These are phyloP conservation scores for Fusarium austroafricanum DNA, from an alignment of 2,329 filamentous ascomycete species.

Conservation along the genomic window DNA sequence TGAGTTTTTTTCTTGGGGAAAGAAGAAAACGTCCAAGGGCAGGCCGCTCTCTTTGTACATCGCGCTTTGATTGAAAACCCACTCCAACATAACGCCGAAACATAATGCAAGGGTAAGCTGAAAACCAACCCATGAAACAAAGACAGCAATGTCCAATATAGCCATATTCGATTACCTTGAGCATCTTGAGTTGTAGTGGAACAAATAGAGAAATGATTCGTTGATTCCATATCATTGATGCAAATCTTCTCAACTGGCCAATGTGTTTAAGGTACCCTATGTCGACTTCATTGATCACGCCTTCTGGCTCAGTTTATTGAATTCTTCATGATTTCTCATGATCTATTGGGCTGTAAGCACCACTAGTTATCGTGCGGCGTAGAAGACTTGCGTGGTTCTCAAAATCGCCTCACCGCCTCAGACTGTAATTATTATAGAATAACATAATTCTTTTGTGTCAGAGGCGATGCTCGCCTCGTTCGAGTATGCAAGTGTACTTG, in stretches of 20 bases:
- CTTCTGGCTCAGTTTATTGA: no score
- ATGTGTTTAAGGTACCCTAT: background rate
- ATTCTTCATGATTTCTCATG: background rate
- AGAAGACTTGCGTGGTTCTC: constrained; percentile 3
- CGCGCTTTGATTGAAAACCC: background rate
- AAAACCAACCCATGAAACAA: background rate
- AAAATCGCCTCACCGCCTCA: constrained; percentile 24
- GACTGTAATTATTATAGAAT: background rate
- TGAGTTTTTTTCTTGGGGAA: background rate
- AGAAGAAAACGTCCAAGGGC: background rate
- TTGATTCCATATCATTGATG: background rate
- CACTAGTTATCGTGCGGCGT: constrained; percentile 1
- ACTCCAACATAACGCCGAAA: constrained; percentile 36
- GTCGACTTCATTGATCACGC: background rate
- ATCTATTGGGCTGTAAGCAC: background rate
- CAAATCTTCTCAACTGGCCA: background rate
- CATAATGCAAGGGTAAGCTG: constrained; percentile 32
- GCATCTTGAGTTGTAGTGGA: no score
- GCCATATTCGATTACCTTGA: background rate
- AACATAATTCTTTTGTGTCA: background rate
- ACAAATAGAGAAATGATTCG: background rate
- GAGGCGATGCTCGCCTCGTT: constrained; percentile 5
- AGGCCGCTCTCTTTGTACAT: constrained; percentile 24
- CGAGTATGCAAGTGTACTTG: constrained; percentile 17
- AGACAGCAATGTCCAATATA: background rate